These are phyloP conservation scores for Heliamphora exappendiculata DNA, from an alignment of 148 eudicot genomes.

Conservation along the genomic window DNA sequence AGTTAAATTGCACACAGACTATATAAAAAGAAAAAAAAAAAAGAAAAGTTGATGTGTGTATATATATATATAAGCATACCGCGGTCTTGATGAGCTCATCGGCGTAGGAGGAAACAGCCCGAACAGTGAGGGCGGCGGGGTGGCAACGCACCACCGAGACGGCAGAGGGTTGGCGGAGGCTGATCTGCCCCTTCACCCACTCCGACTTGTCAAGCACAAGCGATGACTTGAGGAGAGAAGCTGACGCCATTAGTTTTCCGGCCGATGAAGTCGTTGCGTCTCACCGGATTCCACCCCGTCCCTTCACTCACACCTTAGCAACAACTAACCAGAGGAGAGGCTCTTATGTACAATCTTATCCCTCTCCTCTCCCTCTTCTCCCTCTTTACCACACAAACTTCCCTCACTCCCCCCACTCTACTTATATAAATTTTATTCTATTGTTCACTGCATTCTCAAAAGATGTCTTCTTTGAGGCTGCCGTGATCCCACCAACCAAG, in stretches of 20 bases:
- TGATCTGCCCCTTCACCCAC: conserved; percentile 74
- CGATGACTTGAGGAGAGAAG: conserved; percentile 73
- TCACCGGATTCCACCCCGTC: too few species aligned
- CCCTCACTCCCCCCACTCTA: conserved; percentile 13
- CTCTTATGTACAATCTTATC: conserved; percentile 43
- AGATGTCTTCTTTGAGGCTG: conserved; percentile 67
- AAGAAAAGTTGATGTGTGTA: background rate
- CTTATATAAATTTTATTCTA: conserved; percentile 34
- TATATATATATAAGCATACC: too few species aligned
- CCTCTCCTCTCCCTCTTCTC: conserved; percentile 22
- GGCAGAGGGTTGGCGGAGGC: conserved; percentile 50
- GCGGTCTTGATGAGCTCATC: conserved; percentile 94
- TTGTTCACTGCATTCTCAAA: conserved; percentile 12
- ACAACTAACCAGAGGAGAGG: background rate
- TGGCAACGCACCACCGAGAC: conserved; percentile 35
- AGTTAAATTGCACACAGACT: background rate
- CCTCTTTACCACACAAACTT: conserved; percentile 50
- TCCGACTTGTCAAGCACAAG: conserved; percentile 76
- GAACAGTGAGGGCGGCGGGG: conserved; percentile 40
- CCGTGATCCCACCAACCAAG: conserved; percentile 30
- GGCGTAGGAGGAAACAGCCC: conserved; percentile 56
- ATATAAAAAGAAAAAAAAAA: background rate
- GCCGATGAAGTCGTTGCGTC: background rate
- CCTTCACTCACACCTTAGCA: too few species aligned
- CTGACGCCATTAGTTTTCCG: conserved; percentile 55